Conservation (phyloP, 257 asterid genomes). For the Ilex asprella region DNA sequence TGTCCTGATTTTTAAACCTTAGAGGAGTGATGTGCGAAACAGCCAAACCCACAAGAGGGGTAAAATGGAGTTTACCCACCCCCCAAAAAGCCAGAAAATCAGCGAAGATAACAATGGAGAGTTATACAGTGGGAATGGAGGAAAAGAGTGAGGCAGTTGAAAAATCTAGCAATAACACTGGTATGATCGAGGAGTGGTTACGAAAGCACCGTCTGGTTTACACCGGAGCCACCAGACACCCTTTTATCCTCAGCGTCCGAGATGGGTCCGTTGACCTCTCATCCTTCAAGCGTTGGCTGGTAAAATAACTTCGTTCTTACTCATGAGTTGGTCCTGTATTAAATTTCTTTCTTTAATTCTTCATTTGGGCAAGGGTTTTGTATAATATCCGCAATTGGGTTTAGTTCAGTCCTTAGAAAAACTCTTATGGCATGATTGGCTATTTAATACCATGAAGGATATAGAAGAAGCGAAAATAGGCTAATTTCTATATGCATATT, state of each 20-base stretch:
- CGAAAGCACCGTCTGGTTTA: constrained; percentile 43
- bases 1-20: too few species aligned
- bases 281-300: constrained; percentile 90
- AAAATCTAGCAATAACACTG: background rate
- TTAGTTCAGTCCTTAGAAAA: too few species aligned
- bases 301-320: background rate
- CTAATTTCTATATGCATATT: too few species aligned
- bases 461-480: too few species aligned
- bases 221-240: constrained; percentile 67
- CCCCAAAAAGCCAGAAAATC: too few species aligned
- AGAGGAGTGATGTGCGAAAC: too few species aligned
- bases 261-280: constrained; percentile 63
- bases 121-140: background rate
- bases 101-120: too few species aligned
- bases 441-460: too few species aligned
- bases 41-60: too few species aligned
- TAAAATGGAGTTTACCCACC: too few species aligned
- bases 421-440: too few species aligned
- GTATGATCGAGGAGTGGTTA: constrained; percentile 41
- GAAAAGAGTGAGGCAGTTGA: constrained; percentile 13
- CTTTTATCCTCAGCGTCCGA: constrained; percentile 58
- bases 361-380: background rate
- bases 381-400: too few species aligned
- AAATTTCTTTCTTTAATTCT: background rate
- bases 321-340: background rate